Evolutionary conservation across 495 filamentous ascomycete species (phyloP), one percentile per base, ranked within the genome.

Genomic region (Aspergillus ostianus): DNA sequence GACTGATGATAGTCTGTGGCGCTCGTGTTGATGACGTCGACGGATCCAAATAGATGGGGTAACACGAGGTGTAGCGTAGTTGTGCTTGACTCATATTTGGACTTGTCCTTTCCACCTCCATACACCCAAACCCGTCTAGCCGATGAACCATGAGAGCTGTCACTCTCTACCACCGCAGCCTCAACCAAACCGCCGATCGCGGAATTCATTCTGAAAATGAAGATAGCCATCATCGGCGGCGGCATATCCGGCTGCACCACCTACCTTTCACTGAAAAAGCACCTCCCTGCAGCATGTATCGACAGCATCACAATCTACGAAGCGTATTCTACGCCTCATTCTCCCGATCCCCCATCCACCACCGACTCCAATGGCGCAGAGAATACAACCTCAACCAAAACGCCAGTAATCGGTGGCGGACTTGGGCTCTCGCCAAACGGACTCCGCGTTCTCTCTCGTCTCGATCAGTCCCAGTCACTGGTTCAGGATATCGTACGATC

Each of bases 161-260:
- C n/a, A n/a, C n/a, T n/a, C n/a, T n/a, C n/a, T n/a, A n/a, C n/a
- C n/a, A n/a, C n/a, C n/a, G n/a, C n/a, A n/a, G n/a, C n/a, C n/a
- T n/a, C n/a, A n/a, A n/a, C n/a, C n/a, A n/a, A n/a, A n/a, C n/a
- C n/a, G n/a, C n/a, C n/a, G n/a, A n/a, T n/a, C n/a, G n/a, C n/a
- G n/a, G n/a, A n/a, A n/a, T n/a, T n/a, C n/a, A n/a, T n/a, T n/a
- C n/a, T n/a, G n/a, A n/a, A n/a, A n/a, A 84, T 83, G 82, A 81
- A 80, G 59, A 79, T 85, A 56, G 72, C 80, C 55, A 83, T 85
- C 27, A 66, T 83, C 23, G 82, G 82, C 50, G 82, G 67, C 46
- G 82, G 82, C 47, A 80, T 84, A 58, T 64, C 72, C 47, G 82
- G 82, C 32, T 74, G 78, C 19, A 51, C 78, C 8, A 68, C 71